Conservation (phyloP, 2,329 filamentous ascomycete genomes). For the Fusarium citri region DNA sequence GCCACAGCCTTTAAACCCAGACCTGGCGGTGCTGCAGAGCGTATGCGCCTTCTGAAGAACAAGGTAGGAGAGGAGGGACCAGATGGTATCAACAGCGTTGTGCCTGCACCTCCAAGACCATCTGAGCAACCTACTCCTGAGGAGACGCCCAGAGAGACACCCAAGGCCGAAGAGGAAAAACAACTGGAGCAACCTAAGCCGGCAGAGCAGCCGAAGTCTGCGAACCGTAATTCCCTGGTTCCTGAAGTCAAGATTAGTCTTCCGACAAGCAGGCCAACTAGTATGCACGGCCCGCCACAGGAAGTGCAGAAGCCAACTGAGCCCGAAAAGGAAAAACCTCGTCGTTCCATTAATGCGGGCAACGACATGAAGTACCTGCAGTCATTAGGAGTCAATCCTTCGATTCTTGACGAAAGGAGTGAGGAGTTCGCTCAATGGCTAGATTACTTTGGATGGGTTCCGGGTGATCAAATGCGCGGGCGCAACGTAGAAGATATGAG, state of each 20-base stretch:
- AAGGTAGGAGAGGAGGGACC: constrained; percentile 75
- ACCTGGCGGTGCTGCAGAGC: constrained; percentile 86
- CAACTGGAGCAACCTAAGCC: constrained; percentile 22
- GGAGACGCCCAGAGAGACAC: constrained; percentile 14
- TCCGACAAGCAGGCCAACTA: constrained; percentile 56
- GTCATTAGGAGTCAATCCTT: constrained; percentile 80
- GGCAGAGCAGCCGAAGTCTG: constrained; percentile 46
- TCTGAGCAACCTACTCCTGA: constrained; percentile 39
- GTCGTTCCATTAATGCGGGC: constrained; percentile 73
- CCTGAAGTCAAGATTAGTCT: constrained; percentile 71
- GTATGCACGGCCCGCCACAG: constrained; percentile 54
- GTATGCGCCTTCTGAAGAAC: constrained; percentile 72
- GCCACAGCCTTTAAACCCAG: constrained; percentile 81
- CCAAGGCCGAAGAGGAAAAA: constrained; percentile 11
- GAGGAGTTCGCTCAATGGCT: constrained; percentile 85
- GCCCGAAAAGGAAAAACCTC: constrained; percentile 57
- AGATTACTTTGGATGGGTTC: constrained; percentile 89
- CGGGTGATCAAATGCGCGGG: constrained; percentile 77
- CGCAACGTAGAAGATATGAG: constrained; percentile 85
- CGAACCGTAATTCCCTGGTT: constrained; percentile 54
- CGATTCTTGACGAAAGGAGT: constrained; percentile 79
- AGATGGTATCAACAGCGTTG: constrained; percentile 90
- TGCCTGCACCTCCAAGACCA: constrained; percentile 77
- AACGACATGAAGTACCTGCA: constrained; percentile 84
- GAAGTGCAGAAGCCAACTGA: constrained; percentile 50